Evolutionary conservation across 2,329 filamentous ascomycete species (phyloP).

Genomic region (Pestalotiopsis sp.): DNA sequence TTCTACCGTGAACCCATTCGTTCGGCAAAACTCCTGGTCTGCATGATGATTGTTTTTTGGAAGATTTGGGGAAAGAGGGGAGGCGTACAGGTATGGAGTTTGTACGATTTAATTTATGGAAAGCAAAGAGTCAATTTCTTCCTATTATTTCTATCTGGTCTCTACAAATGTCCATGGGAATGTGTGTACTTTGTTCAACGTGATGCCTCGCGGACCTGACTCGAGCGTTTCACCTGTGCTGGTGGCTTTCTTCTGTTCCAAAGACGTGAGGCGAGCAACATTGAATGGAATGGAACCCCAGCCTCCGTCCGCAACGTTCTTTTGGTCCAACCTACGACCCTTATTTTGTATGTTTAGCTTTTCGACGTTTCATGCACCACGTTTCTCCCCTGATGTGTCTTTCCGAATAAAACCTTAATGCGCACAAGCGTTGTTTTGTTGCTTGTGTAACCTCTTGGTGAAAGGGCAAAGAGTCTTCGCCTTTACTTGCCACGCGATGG

Average conservation of each 20-base stretch:
- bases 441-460: not conserved
- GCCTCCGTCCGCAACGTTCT: not conserved
- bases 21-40: conserved; percentile 23
- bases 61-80: conserved; percentile 32
- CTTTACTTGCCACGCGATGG: too few species aligned
- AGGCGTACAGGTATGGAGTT: conserved; percentile 37
- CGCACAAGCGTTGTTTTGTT: not conserved
- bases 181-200: not conserved
- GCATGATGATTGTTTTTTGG: conserved; percentile 32
- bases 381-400: not conserved
- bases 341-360: not conserved
- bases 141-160: not conserved
- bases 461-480: not conserved
- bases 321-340: not conserved
- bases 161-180: not conserved
- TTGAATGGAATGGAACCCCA: not conserved
- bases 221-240: not conserved
- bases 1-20: conserved; percentile 26
- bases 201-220: not conserved
- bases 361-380: not conserved
- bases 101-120: conserved; percentile 40
- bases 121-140: conserved; percentile 14
- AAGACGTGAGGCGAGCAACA: not conserved
- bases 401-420: not conserved
- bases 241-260: not conserved